Percentiles rank a stretch among this genome's conserved stretches.
Evolutionary conservation across 2,329 filamentous ascomycete species (phyloP).

Genomic region (Aspergillus pseudoviridinutans): DNA sequence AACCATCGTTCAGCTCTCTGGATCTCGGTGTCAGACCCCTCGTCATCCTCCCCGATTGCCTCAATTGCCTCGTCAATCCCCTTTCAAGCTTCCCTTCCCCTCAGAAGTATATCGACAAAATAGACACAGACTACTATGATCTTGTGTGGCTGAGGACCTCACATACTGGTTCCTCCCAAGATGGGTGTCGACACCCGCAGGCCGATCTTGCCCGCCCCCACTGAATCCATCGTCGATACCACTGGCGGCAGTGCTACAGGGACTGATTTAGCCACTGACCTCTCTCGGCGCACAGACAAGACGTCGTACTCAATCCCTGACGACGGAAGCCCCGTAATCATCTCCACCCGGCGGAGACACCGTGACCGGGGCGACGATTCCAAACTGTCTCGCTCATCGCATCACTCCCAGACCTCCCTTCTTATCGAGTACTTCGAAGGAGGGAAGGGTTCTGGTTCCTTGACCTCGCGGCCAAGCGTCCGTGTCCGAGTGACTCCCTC

Average conservation of each 20-base stretch:
- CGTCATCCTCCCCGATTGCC: neutral
- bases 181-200: conserved; percentile 49
- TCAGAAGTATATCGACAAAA: conserved; percentile 2
- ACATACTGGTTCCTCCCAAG: conserved; percentile 22
- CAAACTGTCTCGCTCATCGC: conserved; percentile 49
- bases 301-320: conserved; percentile 50
- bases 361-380: conserved; percentile 56
- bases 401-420: conserved; percentile 78
- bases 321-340: conserved; percentile 75
- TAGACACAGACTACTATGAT: conserved; percentile 33
- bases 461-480: conserved; percentile 74
- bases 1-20: neutral
- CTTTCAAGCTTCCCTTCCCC: conserved; percentile 10
- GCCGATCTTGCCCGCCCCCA: conserved; percentile 48
- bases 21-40: neutral
- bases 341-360: conserved; percentile 60
- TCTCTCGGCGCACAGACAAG: conserved; percentile 49
- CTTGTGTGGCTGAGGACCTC: conserved; percentile 27
- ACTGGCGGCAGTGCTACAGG: conserved; percentile 39
- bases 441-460: conserved; percentile 54
- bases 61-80: neutral
- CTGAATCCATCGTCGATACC: conserved; percentile 48
- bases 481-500: conserved; percentile 76
- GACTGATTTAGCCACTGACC: conserved; percentile 48
- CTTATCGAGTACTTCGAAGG: conserved; percentile 95